Conservation (phyloP, 1,284 basidiomycete genomes). For the Volvariella surrecta region DNA sequence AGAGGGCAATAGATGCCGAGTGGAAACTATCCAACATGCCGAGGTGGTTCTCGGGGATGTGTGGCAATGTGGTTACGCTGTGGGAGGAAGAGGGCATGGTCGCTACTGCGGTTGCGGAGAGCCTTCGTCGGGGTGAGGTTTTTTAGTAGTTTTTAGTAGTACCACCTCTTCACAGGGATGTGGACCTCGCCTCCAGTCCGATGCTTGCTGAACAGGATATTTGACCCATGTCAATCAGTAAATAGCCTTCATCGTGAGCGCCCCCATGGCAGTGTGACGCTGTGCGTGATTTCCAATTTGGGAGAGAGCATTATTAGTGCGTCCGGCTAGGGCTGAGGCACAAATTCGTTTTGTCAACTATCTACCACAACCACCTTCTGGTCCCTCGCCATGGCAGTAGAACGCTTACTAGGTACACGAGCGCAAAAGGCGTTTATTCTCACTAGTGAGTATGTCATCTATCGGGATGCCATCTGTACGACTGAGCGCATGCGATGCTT, state of each 20-base stretch:
- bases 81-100: conserved; percentile 46
- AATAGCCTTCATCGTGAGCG: too few species aligned
- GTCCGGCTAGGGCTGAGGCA: too few species aligned
- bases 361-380: conserved; percentile 2
- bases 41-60: conserved; percentile 12
- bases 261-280: too few species aligned
- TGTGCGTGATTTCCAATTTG: conserved; percentile 1
- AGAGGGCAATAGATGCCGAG: conserved; percentile 12
- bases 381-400: conserved; percentile 45
- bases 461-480: conserved; percentile 3
- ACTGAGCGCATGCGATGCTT: conserved; percentile 3
- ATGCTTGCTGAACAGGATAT: too few species aligned
- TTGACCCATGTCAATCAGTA: too few species aligned
- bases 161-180: too few species aligned
- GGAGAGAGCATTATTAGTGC: background rate
- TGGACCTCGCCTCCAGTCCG: too few species aligned
- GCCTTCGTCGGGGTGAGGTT: conserved; percentile 29
- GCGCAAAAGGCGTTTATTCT: conserved; percentile 58
- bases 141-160: conserved; percentile 15
- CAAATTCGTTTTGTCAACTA: conserved; percentile 1
- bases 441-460: conserved; percentile 38
- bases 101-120: conserved; percentile 35
- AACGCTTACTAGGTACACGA: conserved; percentile 55
- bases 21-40: conserved; percentile 11
- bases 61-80: conserved; percentile 31